Conservation (phyloP, 345 rosid genomes). For the Psidium guajava region DNA sequence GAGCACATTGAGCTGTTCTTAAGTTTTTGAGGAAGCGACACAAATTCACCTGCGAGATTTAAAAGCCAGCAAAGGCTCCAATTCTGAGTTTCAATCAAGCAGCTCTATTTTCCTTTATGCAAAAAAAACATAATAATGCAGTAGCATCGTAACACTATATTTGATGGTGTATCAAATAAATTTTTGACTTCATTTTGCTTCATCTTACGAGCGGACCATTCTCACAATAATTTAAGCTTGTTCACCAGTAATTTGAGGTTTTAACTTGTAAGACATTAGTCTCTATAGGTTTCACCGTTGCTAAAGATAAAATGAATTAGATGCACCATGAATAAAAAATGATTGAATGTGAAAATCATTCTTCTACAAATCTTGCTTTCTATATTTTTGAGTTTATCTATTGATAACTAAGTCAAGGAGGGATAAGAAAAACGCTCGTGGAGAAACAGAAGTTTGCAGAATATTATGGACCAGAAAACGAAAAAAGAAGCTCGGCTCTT, state of each 20-base stretch:
- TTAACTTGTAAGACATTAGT: background rate
- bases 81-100: background rate
- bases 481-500: background rate
- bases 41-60: background rate
- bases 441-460: background rate
- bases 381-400: background rate
- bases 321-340: background rate
- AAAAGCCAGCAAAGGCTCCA: background rate
- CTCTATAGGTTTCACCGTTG: background rate
- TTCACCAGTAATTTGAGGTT: background rate
- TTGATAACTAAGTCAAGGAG: background rate
- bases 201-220: background rate
- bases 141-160: background rate
- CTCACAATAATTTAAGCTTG: background rate
- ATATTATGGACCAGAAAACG: background rate
- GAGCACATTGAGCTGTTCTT: background rate
- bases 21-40: background rate
- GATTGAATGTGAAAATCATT: background rate
- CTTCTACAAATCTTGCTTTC: background rate
- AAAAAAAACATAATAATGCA: background rate
- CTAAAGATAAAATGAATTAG: background rate
- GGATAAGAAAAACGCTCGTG: background rate
- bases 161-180: background rate
- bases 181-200: background rate
- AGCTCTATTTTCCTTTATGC: background rate